phyloP scores from a whole-genome alignment of 2,329 filamentous ascomycete genomes.

The Diaporthe ilicicola region DNA sequence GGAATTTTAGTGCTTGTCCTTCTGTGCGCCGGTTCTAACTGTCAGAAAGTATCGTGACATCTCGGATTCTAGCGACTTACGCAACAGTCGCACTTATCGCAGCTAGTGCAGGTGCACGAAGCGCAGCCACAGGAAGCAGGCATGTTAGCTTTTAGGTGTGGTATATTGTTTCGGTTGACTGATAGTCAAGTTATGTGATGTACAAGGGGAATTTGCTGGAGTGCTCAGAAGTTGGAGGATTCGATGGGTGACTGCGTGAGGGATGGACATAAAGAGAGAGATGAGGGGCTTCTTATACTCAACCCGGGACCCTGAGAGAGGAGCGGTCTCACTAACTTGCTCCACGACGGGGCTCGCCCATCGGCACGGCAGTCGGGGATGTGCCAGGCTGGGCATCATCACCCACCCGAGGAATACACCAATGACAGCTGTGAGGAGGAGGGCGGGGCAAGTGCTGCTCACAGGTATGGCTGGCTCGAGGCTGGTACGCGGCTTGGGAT shows the following conservation, averaged over 20 bases:
- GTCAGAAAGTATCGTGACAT: background rate
- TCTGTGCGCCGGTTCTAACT: background rate
- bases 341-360: background rate
- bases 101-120: slow-evolving; percentile 25
- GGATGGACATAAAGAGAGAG: background rate
- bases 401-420: background rate
- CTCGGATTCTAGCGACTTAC: background rate
- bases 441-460: background rate
- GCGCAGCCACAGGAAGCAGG: slow-evolving; percentile 27
- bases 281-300: slow-evolving; percentile 16
- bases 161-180: background rate
- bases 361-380: slow-evolving; percentile 5
- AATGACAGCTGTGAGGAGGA: background rate
- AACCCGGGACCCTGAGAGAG: background rate
- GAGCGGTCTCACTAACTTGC: background rate
- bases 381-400: background rate
- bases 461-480: background rate
- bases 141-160: slow-evolving; percentile 2
- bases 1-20: slow-evolving; percentile 16
- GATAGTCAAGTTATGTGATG: background rate
- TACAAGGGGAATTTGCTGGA: background rate
- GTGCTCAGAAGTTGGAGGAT: background rate
- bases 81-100: slow-evolving; percentile 28
- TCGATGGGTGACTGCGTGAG: too few relatives aligned
- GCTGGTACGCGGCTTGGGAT: background rate